A percentile compares a stretch with the other conserved stretches of the same genome.
phyloP scores from a whole-genome alignment of 805 yeast genomes.

The Sugiyamaella americana region DNA sequence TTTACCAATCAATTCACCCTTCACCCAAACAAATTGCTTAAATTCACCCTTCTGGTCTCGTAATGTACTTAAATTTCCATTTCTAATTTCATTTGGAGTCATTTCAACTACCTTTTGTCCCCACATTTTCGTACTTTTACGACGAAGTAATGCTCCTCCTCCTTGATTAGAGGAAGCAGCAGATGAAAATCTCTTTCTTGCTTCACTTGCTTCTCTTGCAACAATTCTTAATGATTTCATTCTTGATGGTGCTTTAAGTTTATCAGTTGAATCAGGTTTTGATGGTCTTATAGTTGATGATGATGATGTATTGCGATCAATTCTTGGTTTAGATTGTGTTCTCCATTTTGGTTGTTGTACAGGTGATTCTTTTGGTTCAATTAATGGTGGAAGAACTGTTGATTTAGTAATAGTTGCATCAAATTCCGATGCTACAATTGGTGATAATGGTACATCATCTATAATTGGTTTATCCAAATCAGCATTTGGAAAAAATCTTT shows the following conservation, averaged over 20 bases:
- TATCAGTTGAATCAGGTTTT: neutral
- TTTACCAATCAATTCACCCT: constrained; percentile 92
- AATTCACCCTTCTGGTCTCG: constrained; percentile 60
- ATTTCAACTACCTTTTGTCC: constrained; percentile 91
- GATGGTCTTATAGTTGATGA: neutral
- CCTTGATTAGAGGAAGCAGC: constrained; percentile 4
- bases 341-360: constrained; percentile 5
- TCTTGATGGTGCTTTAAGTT: constrained; percentile 32
- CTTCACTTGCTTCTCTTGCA: constrained; percentile 79
- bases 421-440: constrained; percentile 8
- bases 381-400: constrained; percentile 15
- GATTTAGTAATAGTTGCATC: neutral
- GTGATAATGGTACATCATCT: constrained; percentile 47
- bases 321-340: constrained; percentile 24
- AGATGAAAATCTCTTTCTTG: constrained; percentile 37
- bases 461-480: constrained; percentile 89
- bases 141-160: constrained; percentile 42
- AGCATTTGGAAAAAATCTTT: constrained; percentile 84
- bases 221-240: constrained; percentile 91
- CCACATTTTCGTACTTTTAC: constrained; percentile 95
- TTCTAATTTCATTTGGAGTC: constrained; percentile 59
- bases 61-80: constrained; percentile 60
- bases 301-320: constrained; percentile 22
- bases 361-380: constrained; percentile 16
- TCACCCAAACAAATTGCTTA: constrained; percentile 93